Percentiles rank a stretch among this genome's conserved stretches.
phyloP scores from a whole-genome alignment of 257 asterid species.

The Ajuga chamaepitys region DNA sequence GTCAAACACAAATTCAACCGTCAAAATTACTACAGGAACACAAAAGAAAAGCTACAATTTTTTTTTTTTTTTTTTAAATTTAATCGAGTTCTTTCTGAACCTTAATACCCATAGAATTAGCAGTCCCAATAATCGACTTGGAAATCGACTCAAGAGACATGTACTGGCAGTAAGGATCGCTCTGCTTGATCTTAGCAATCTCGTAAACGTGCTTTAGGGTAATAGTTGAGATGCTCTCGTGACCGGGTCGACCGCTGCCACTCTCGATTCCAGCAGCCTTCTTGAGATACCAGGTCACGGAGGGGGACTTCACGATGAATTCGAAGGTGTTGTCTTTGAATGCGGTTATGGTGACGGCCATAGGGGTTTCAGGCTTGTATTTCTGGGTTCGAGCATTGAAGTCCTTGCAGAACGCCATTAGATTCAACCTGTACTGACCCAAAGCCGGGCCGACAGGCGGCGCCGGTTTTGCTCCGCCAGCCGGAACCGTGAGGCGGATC shows the following conservation, averaged over 20 bases:
- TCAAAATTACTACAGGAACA: too few relatives aligned
- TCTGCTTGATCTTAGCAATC: conserved; percentile 85
- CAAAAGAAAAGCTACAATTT: too few relatives aligned
- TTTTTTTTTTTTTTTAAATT: too few relatives aligned
- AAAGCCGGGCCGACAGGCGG: conserved; percentile 90
- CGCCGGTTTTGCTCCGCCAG: conserved; percentile 83
- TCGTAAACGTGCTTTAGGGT: conserved; percentile 79
- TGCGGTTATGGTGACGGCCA: conserved; percentile 77
- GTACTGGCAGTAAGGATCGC: conserved; percentile 71
- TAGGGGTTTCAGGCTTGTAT: conserved; percentile 78
- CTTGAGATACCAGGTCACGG: too few relatives aligned
- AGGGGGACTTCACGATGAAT: conserved; percentile 76
- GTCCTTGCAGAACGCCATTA: conserved; percentile 94
- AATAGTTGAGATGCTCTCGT: conserved; percentile 55
- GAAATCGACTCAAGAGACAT: conserved; percentile 75
- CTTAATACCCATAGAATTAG: conserved; percentile 79
- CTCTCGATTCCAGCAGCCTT: conserved; percentile 77
- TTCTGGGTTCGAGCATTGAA: conserved; percentile 83
- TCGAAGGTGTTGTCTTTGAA: conserved; percentile 75
- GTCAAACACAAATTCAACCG: too few relatives aligned
- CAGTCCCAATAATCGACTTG: conserved; percentile 77
- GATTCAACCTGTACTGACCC: conserved; percentile 79
- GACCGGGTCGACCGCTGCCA: conserved; percentile 80
- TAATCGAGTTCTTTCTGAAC: conserved; percentile 70
- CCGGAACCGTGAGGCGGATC: conserved; percentile 81